A percentile compares a stretch with the other conserved stretches of the same genome.
Conservation (phyloP, 768 basidiomycete species). For the Leccinum longicurvipes region DNA sequence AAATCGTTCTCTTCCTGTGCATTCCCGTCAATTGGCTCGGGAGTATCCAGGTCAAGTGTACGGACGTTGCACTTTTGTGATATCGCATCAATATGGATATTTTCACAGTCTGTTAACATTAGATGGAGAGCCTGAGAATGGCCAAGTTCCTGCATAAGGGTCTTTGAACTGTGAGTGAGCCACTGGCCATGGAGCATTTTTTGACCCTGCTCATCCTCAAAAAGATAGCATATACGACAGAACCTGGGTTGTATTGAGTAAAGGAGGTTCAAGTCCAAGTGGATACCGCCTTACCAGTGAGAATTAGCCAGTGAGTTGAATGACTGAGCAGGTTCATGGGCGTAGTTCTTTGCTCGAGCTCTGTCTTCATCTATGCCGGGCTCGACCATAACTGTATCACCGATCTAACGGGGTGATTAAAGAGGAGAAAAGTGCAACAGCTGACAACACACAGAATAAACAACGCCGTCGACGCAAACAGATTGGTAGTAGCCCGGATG, state of each 20-base stretch:
- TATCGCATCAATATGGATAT: slow-evolving; percentile 53
- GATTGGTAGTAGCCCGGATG: slow-evolving; percentile 38
- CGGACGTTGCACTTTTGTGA: slow-evolving; percentile 54
- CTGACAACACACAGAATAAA: slow-evolving; percentile 46
- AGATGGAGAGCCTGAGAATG: slow-evolving; percentile 60
- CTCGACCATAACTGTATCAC: slow-evolving; percentile 62
- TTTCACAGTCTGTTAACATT: slow-evolving; percentile 51
- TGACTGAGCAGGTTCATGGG: slow-evolving; percentile 41
- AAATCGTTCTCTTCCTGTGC: slow-evolving; percentile 44
- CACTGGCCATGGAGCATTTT: slow-evolving; percentile 72
- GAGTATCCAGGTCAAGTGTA: slow-evolving; percentile 38
- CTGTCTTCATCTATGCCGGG: slow-evolving; percentile 50
- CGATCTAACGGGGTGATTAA: slow-evolving; percentile 41
- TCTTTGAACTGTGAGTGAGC: slow-evolving; percentile 62
- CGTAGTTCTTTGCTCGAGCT: slow-evolving; percentile 40
- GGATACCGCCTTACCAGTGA: slow-evolving; percentile 48
- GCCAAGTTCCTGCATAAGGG: slow-evolving; percentile 61
- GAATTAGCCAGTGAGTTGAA: slow-evolving; percentile 53
- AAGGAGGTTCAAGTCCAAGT: not conserved
- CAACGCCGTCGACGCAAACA: slow-evolving; percentile 53
- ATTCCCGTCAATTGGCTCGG: slow-evolving; percentile 46
- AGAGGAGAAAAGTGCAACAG: not conserved
- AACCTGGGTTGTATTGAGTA: slow-evolving; percentile 48
- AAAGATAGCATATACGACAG: slow-evolving; percentile 63
- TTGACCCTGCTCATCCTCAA: slow-evolving; percentile 35